Percentiles rank a stretch among this genome's conserved stretches.
phyloP scores from a whole-genome alignment of 345 rosid species.

The Bruguiera parviflora region DNA sequence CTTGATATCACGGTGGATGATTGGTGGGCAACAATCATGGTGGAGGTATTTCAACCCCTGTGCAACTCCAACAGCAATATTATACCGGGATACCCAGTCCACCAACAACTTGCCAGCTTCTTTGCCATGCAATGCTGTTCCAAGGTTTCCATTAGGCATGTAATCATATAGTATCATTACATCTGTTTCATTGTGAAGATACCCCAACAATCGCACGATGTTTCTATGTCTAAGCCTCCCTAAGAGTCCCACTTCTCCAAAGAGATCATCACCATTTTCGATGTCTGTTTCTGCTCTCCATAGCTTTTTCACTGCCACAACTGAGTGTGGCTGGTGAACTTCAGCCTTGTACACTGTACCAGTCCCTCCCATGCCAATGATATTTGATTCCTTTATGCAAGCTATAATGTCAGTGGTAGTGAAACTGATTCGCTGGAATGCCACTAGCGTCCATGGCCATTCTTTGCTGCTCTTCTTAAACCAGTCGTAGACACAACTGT shows the following conservation, averaged over 20 bases:
- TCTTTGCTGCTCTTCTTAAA: conserved; percentile 55
- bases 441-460: conserved; percentile 93
- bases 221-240: conserved; percentile 81
- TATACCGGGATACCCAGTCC: conserved; percentile 90
- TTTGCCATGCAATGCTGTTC: conserved; percentile 68
- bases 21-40: conserved; percentile 74
- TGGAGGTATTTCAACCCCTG: conserved; percentile 85
- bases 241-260: conserved; percentile 67
- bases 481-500: conserved; percentile 47
- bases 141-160: conserved; percentile 87
- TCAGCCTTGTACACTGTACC: conserved; percentile 93
- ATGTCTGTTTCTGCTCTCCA: conserved; percentile 63
- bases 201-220: conserved; percentile 72
- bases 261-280: conserved; percentile 60
- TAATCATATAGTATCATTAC: conserved; percentile 73
- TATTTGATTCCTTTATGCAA: conserved; percentile 72
- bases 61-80: conserved; percentile 80
- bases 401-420: conserved; percentile 65
- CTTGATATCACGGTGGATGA: conserved; percentile 92
- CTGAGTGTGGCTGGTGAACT: conserved; percentile 50
- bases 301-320: conserved; percentile 84
- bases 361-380: conserved; percentile 89
- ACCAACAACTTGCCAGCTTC: conserved; percentile 57
- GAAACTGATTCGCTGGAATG: conserved; percentile 75
- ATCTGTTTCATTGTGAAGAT: conserved; percentile 73